Conservation (phyloP, 345 rosid species). For the Pistacia vera region DNA sequence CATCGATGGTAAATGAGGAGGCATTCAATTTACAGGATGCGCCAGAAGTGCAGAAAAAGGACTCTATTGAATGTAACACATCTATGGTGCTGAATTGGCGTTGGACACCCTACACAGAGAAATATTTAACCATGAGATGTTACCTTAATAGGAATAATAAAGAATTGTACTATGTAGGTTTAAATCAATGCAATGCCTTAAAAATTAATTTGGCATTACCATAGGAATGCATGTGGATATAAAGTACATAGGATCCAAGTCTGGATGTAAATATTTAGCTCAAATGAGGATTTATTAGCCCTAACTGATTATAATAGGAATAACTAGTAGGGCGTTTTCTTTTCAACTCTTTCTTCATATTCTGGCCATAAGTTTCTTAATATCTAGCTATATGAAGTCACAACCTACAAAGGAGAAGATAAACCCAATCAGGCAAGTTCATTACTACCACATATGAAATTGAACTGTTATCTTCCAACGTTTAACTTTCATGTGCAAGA, state of each 20-base stretch:
- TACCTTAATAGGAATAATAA: neutral
- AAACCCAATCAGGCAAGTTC: neutral
- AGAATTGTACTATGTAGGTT: no score
- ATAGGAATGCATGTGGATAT: neutral
- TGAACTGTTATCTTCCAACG: neutral
- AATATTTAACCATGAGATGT: slow-evolving; percentile 5
- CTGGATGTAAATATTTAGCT: neutral
- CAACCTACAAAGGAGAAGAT: neutral
- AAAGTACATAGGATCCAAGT: neutral
- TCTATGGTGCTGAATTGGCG: slow-evolving; percentile 70
- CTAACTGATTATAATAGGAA: neutral
- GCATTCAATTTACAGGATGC: slow-evolving; percentile 69
- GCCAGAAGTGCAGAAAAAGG: slow-evolving; percentile 53
- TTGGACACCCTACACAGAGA: slow-evolving; percentile 55
- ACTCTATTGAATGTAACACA: slow-evolving; percentile 67
- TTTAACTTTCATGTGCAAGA: neutral
- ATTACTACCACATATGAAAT: neutral
- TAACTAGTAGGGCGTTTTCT: neutral
- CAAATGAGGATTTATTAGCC: neutral
- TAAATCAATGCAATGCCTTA: neutral
- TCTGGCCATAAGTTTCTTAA: neutral
- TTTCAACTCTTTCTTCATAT: neutral
- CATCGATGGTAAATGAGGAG: slow-evolving; percentile 62
- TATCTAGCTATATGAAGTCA: neutral
- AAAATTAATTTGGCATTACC: neutral